Evolutionary conservation across 202 grass and related monocot species (phyloP), one percentile per base, ranked within the genome.

Genomic region (Brachypodium distachyon): DNA sequence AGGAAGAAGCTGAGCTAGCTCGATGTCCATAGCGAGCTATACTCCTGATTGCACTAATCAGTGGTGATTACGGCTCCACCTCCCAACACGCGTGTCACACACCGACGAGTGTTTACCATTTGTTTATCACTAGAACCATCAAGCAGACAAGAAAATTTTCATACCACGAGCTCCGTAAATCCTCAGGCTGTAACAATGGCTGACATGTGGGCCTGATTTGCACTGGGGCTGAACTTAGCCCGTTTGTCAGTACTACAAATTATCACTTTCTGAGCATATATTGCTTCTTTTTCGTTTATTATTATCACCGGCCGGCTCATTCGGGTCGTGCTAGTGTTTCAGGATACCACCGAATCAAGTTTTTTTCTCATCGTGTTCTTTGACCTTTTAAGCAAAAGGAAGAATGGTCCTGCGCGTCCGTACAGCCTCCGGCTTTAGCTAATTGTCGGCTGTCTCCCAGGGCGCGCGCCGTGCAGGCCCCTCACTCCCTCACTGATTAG

Each of bases 61-160:
- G 50, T 76, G 52, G 53, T 3, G 42, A 61, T 58, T 47, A 69
- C 29, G 29, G 21, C 72, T 76, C 72, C 61, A 76, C 61, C 60
- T 82, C 80, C 49, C 60, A 67, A 2, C 71, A 59, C 50, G 72
- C 71, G 72, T 68, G 71, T 61, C 71, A 8, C 81, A 27, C 40
- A 49, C 60, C 53, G 70, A 10, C 36, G 12, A 26, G 12, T 0
- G 31, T 31, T 18, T 12, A 5, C 11, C 59, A 34, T 47, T 75
- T 75, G 37, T 55, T 74, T 82, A 65, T 72, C 42, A 13, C 34
- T 23, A 23, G 12, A 41, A 43, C 43, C 28, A 39, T 28, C 13
- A 56, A 18, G 41, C n/a, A 49, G 33, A 2, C 31, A 36, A 5
- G 13, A 3, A n/a, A n/a, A n/a, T n/a, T 27, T 1, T 3, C 5